These are phyloP conservation scores for Cantharellus anzutake DNA, from an alignment of 768 basidiomycete species.

Conservation along the genomic window DNA sequence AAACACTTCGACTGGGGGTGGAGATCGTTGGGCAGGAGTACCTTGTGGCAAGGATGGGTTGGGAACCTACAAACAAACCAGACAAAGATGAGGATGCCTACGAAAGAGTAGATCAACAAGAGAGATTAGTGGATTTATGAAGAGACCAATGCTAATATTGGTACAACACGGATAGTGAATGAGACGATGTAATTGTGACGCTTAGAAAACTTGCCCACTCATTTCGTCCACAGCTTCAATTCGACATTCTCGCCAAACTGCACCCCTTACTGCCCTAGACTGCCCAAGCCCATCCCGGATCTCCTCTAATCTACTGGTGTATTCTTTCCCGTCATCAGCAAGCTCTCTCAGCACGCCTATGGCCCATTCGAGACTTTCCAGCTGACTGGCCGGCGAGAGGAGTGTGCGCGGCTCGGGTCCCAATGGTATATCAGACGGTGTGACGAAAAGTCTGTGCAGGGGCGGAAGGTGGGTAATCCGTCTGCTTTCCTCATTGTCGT, in stretches of 20 bases:
- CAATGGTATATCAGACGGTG: background rate
- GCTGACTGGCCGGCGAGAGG: conserved; percentile 35
- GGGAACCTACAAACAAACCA: conserved; percentile 19
- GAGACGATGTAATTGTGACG: background rate
- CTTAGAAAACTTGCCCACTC: background rate
- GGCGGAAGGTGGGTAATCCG: conserved; percentile 1
- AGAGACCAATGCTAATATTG: background rate
- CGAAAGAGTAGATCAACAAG: background rate
- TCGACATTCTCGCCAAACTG: conserved; percentile 60
- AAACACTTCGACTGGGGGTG: conserved; percentile 62
- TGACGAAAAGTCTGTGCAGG: conserved; percentile 5
- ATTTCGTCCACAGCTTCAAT: background rate
- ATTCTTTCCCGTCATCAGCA: conserved; percentile 74
- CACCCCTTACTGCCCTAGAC: conserved; percentile 46
- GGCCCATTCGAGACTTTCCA: conserved; percentile 55
- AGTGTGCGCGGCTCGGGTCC: background rate
- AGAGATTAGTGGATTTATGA: background rate
- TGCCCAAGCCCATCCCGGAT: conserved; percentile 68
- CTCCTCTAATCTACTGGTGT: conserved; percentile 67
- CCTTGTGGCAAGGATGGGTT: conserved; percentile 70
- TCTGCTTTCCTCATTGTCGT: conserved; percentile 2
- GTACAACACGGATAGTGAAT: background rate
- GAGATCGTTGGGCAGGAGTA: conserved; percentile 91
- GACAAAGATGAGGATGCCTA: background rate
- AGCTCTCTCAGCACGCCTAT: conserved; percentile 56